These are phyloP conservation scores for Pseudohyphozyma bogoriensis DNA, from an alignment of 768 basidiomycete genomes.

Conservation along the genomic window DNA sequence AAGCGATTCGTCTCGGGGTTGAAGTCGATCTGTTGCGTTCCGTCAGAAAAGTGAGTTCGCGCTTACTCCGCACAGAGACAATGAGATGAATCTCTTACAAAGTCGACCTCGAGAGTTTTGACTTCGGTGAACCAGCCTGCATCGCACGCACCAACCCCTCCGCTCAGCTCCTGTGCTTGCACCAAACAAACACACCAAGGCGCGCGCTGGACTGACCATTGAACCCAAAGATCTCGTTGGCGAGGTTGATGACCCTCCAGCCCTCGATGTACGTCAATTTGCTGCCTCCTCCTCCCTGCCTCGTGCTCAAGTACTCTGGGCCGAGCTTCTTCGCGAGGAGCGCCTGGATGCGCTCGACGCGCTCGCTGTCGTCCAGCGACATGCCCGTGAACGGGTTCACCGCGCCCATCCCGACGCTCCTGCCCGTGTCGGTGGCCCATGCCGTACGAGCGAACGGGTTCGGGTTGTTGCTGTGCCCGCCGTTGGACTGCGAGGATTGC, in stretches of 20 bases:
- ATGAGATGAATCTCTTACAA: conserved; percentile 20
- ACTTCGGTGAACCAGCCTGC: conserved; percentile 31
- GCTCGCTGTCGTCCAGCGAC: neutral
- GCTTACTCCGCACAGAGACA: neutral
- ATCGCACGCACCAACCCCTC: neutral
- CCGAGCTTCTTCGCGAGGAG: conserved; percentile 81
- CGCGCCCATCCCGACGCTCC: neutral
- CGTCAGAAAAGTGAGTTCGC: neutral
- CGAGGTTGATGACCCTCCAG: conserved; percentile 95
- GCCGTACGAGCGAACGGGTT: neutral
- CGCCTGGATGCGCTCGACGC: conserved; percentile 62
- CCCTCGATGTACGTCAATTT: conserved; percentile 93
- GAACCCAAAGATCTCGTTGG: conserved; percentile 97
- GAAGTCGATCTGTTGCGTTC: conserved; percentile 55
- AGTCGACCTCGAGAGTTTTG: conserved; percentile 37
- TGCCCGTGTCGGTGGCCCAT: neutral
- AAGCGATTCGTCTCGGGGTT: conserved; percentile 56
- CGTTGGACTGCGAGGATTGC: too few species aligned
- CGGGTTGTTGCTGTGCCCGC: too few species aligned
- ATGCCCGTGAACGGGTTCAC: conserved; percentile 9
- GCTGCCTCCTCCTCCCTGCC: conserved; percentile 66
- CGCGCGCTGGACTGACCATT: conserved; percentile 79
- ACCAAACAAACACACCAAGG: too few species aligned
- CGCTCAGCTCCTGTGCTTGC: neutral
- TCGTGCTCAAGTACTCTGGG: conserved; percentile 81